Percentiles rank a stretch among this genome's conserved stretches.
phyloP scores from a whole-genome alignment of 345 rosid genomes.

The Corymbia maculata region DNA sequence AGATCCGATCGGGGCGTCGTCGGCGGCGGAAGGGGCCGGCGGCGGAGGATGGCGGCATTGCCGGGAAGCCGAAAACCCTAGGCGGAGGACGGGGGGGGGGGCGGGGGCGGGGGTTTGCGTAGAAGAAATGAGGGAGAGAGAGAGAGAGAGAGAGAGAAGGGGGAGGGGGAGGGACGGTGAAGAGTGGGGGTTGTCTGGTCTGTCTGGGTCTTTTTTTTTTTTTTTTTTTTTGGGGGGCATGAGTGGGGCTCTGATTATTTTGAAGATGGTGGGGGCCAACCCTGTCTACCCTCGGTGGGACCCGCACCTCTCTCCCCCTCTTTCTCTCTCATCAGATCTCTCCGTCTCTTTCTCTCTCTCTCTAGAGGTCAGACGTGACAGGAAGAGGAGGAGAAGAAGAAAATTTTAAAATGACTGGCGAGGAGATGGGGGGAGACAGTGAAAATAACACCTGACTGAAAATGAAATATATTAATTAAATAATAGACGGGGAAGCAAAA shows the following conservation, averaged over 20 bases:
- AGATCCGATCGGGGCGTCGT: neutral
- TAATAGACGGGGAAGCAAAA: neutral
- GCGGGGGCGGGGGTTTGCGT: neutral
- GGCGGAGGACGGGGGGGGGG: neutral
- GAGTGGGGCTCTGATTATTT: slow-evolving; percentile 30
- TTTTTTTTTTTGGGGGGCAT: neutral
- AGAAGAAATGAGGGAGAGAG: neutral
- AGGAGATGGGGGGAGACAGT: neutral
- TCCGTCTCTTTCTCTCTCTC: neutral
- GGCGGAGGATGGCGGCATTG: neutral
- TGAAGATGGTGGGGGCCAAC: slow-evolving; percentile 21
- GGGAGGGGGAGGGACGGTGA: neutral
- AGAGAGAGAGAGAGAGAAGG: neutral
- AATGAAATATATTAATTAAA: neutral
- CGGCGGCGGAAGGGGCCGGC: neutral
- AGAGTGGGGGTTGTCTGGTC: neutral
- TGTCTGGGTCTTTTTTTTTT: neutral
- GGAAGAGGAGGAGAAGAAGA: neutral
- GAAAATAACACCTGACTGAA: neutral
- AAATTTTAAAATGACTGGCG: neutral
- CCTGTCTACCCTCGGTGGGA: neutral
- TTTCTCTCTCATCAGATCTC: too few species aligned
- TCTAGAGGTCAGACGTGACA: neutral
- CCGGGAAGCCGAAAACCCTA: slow-evolving; percentile 20
- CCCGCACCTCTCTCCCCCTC: neutral